Evolutionary conservation across 108 stramenopile genomes (phyloP).

Genomic region (Skeletonema marinoi): DNA sequence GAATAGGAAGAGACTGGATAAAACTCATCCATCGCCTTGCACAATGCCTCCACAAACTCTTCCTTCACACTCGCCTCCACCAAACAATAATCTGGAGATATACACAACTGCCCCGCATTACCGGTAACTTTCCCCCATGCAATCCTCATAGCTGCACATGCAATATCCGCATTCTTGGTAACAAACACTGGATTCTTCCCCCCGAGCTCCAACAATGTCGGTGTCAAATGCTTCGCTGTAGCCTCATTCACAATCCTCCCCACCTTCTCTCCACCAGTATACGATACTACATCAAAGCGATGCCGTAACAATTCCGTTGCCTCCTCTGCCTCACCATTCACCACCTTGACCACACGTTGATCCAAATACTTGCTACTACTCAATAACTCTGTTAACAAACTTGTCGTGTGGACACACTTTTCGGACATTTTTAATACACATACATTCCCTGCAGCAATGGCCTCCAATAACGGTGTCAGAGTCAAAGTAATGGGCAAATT

Average conservation of each 20-base stretch:
- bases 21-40: not conserved
- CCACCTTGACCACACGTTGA: conserved; percentile 53
- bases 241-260: conserved; percentile 75
- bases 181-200: conserved; percentile 86
- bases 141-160: conserved; percentile 63
- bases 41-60: conserved; percentile 9
- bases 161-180: conserved; percentile 65
- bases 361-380: conserved; percentile 66
- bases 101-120: conserved; percentile 92
- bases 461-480: conserved; percentile 63
- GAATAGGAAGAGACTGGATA: conserved; percentile 10
- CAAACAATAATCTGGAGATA: conserved; percentile 79
- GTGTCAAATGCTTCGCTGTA: conserved; percentile 87
- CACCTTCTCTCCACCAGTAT: conserved; percentile 82
- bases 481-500: conserved; percentile 81
- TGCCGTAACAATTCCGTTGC: conserved; percentile 63
- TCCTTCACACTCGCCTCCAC: conserved; percentile 21
- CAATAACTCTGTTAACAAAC: conserved; percentile 50
- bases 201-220: conserved; percentile 89
- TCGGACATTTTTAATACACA: conserved; percentile 85
- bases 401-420: conserved; percentile 41
- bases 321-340: conserved; percentile 72
- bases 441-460: conserved; percentile 88
- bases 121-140: conserved; percentile 63
- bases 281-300: conserved; percentile 80